Base-by-base conservation (phyloP, 148 eudicot genomes). In the Silene conica region DNA sequence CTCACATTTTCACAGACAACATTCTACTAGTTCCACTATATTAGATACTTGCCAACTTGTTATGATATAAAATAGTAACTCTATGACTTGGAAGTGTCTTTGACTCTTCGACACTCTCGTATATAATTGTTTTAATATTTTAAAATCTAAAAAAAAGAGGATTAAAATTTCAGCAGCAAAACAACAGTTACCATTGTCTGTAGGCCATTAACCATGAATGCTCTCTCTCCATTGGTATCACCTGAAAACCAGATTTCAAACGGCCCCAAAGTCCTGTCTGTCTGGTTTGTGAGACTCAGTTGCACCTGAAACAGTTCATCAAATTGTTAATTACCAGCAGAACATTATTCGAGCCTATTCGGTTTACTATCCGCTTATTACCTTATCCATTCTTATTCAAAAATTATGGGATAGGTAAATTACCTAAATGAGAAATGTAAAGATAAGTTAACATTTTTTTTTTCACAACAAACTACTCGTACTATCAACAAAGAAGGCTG, bases 181-280 rank as follows among this genome's bases (percentile, higher is more conserved):
- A 26, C 26, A 59, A 26, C 26, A 31, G 79, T 84, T 77, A 95
- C 97, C 89, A 84, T 81, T 67, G 84, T 92, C 74, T 88, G 99
- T 12, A 92, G 86, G 75, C 99, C 97, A 81, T 89, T 92, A 74
- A 95, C 85, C 96, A 90, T 86, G 63, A 92, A 87, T 41, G 85
- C 90, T 76, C 87, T 90, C 78, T 89, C 97, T 62, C 87, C 92
- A 72, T 77, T 74, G 62, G 78, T 76, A 83, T 87, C 99, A 76
- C 85, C 88, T 18, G 92, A 84, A 74, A 92, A 76, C 93, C 89
- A 88, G 67, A 87, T 87, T 80, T 90, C 92, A 78, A 95, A 95
- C 20, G 99, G 99, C 28, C 99, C 99, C 76, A 92, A 61, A 63
- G 85, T 77, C 81, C 89, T 85, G 46, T 89, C 99, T 21, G 96